Evolutionary conservation across 768 basidiomycete genomes (phyloP).

Genomic region (Lactarius psammicola): DNA sequence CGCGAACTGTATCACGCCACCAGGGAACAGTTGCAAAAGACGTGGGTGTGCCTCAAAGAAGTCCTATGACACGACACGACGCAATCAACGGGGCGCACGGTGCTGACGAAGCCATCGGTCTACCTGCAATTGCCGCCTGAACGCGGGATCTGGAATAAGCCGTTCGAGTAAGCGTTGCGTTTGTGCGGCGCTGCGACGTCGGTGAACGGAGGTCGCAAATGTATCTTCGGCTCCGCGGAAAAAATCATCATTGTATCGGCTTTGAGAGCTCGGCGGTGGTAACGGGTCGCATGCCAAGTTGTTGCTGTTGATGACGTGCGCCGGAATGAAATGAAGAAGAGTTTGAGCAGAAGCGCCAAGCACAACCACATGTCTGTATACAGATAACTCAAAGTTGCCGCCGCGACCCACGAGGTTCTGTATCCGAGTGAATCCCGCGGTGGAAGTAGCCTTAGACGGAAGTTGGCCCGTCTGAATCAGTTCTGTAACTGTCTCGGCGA

Average conservation of each 20-base stretch:
- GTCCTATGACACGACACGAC: constrained; percentile 34
- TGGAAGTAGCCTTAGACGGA: constrained; percentile 37
- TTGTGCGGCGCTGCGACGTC: constrained; percentile 42
- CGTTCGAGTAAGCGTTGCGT: constrained; percentile 55
- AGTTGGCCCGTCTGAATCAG: constrained; percentile 39
- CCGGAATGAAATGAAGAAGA: constrained; percentile 72
- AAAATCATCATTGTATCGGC: constrained; percentile 68
- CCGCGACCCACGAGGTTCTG: constrained; percentile 40
- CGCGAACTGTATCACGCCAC: constrained; percentile 55
- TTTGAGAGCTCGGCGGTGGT: constrained; percentile 63
- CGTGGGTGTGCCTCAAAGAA: constrained; percentile 57
- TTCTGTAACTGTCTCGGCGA: constrained; percentile 52
- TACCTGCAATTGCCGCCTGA: constrained; percentile 58
- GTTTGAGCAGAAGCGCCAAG: constrained; percentile 59
- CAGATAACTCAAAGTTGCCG: constrained; percentile 46
- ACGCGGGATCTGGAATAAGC: constrained; percentile 55
- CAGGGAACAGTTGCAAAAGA: constrained; percentile 57
- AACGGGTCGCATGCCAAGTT: constrained; percentile 83
- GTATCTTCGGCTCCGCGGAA: constrained; percentile 64
- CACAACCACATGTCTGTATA: constrained; percentile 79
- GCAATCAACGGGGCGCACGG: not conserved
- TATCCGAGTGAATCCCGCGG: constrained; percentile 38
- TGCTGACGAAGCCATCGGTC: constrained; percentile 10
- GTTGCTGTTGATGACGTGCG: constrained; percentile 48
- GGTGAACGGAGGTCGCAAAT: constrained; percentile 35